phyloP scores from a whole-genome alignment of 1,284 basidiomycete genomes.

The Boletus sp. region DNA sequence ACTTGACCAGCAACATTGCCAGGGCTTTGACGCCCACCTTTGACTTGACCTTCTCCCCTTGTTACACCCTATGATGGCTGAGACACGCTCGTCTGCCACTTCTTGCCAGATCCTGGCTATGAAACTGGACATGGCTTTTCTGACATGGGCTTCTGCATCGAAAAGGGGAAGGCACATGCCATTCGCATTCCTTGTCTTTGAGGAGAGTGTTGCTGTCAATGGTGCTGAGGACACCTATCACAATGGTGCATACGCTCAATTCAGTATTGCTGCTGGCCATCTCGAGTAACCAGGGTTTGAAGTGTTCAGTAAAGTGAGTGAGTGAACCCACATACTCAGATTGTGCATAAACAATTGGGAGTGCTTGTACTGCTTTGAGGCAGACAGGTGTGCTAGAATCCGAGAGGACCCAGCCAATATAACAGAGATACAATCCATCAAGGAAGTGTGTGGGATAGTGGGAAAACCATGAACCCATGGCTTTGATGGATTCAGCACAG shows the following conservation, averaged over 20 bases:
- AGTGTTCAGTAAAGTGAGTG: constrained; percentile 42
- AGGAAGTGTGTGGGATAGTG: constrained; percentile 87
- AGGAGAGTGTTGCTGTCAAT: constrained; percentile 85
- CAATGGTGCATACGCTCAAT: constrained; percentile 76
- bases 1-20: constrained; percentile 62
- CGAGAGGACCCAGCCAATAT: constrained; percentile 95
- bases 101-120: constrained; percentile 84
- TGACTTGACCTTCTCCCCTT: constrained; percentile 50
- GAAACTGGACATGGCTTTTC: constrained; percentile 81
- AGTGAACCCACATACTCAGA: constrained; percentile 72
- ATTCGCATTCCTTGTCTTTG: constrained; percentile 80
- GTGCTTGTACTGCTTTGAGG: constrained; percentile 83
- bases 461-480: neutral
- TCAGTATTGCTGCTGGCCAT: constrained; percentile 93
- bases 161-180: constrained; percentile 79
- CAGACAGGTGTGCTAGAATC: constrained; percentile 82
- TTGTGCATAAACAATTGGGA: constrained; percentile 79
- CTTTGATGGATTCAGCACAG: constrained; percentile 46
- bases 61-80: constrained; percentile 31
- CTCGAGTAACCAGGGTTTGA: constrained; percentile 87
- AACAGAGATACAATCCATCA: constrained; percentile 83
- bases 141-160: constrained; percentile 46
- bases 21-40: constrained; percentile 64
- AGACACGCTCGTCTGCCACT: constrained; percentile 53
- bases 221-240: constrained; percentile 78